Evolutionary conservation across 2,329 filamentous ascomycete genomes (phyloP).

Genomic region (Monilinia fructigena): DNA sequence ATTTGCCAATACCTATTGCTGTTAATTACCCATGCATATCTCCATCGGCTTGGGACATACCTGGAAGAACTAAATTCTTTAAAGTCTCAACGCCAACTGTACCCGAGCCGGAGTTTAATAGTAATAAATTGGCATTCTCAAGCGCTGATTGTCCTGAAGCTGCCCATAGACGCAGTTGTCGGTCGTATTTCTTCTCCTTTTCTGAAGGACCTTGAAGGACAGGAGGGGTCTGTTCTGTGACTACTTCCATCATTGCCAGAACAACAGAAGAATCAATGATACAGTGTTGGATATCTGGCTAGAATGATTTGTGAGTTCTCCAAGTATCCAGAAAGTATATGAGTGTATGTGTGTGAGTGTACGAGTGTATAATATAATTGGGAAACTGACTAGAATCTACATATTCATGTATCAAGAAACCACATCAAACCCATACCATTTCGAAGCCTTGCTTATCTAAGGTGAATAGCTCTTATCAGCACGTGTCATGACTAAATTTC

Average conservation of each 20-base stretch:
- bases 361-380: neutral
- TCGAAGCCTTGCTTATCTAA: constrained; percentile 23
- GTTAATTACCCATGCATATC: constrained; percentile 21
- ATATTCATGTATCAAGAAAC: neutral
- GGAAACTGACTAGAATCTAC: too few species aligned
- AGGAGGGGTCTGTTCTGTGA: constrained; percentile 43
- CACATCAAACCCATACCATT: neutral
- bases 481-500: neutral
- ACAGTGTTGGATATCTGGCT: neutral
- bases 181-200: constrained; percentile 80
- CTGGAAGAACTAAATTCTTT: constrained; percentile 95
- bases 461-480: constrained; percentile 7
- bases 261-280: too few species aligned
- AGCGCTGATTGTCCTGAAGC: constrained; percentile 86
- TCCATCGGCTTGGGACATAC: constrained; percentile 43
- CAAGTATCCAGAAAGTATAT: neutral
- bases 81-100: constrained; percentile 86
- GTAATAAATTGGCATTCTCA: constrained; percentile 85
- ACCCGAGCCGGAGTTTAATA: constrained; percentile 84
- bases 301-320: neutral
- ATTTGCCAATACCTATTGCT: constrained; percentile 73
- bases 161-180: constrained; percentile 93
- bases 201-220: constrained; percentile 54
- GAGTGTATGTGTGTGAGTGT: neutral
- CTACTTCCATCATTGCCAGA: constrained; percentile 34